Base-by-base conservation (phyloP, 805 yeast genomes). In the Yarrowia deformans region DNA sequence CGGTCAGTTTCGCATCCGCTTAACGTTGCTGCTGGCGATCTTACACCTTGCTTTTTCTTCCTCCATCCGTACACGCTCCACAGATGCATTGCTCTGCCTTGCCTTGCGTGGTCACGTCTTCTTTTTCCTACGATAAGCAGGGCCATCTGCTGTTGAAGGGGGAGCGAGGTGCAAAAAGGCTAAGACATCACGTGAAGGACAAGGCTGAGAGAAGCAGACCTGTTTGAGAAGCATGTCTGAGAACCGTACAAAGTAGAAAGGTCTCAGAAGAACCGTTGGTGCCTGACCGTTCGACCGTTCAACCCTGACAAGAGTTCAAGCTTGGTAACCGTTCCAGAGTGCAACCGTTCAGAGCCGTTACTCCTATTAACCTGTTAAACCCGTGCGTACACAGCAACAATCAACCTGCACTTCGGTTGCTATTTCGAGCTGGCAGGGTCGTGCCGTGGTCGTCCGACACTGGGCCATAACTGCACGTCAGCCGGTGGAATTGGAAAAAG, bases 61-160 rank as follows among this genome's bases (percentile, higher is more conserved):
- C 29, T 23, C 29, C 29, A 23, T 23, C 29, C 29, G 29, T 23
- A 23, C 29, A 13, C 8, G 19, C 14, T 40, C 56, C 16, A 19
- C 14, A 7, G 37, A 16, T 16, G 54, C 37, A 16, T 49, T 32
- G 39, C 37, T 49, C 8, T 49, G 54, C 14, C 23, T 49, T 32
- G 34, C n/a, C n/a, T 46, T 46, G 50, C 50, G 50, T n/a, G 19
- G 29, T 8, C 29, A 14, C 10, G 29, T 12, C 40, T 39, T 9
- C 29, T 48, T 14, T n/a, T 34, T 50, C 56, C 56, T 35, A 52
- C 58, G 58, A 52, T 52, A 52, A 52, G 58, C 58, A 52, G 58
- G 58, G 43, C 58, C 39, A 34, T 52, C 43, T 52, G 58, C 58
- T 52, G 14, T 35, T n/a, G n/a, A n/a, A n/a, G n/a, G n/a, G n/a